Conservation (phyloP, 345 rosid species). For the Carallia brachiata region DNA sequence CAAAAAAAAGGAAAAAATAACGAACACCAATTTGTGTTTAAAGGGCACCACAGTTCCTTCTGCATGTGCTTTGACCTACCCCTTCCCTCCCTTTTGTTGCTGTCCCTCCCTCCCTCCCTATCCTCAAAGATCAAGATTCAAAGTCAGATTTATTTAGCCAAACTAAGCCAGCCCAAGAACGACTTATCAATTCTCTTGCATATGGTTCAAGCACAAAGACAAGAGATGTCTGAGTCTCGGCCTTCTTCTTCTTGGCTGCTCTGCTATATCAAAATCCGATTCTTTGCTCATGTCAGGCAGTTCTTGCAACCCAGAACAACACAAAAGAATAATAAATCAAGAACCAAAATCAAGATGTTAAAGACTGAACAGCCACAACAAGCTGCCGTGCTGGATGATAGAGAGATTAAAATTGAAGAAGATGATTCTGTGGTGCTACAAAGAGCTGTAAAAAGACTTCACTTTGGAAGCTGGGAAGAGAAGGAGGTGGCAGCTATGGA, state of each 20-base stretch:
- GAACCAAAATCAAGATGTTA: neutral
- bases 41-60: conserved; percentile 41
- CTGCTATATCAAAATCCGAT: conserved; percentile 45
- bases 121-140: conserved; percentile 12
- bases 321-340: conserved; percentile 27
- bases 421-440: conserved; percentile 50
- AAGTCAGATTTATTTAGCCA: conserved; percentile 5
- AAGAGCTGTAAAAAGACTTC: conserved; percentile 78
- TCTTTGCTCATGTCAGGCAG: conserved; percentile 56
- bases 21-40: conserved; percentile 5
- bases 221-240: conserved; percentile 30
- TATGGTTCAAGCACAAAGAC: conserved; percentile 37
- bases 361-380: neutral
- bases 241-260: conserved; percentile 40
- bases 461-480: conserved; percentile 77
- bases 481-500: conserved; percentile 65
- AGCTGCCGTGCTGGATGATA: neutral
- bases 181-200: conserved; percentile 15
- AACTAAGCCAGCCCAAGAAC: conserved; percentile 17
- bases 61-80: conserved; percentile 47
- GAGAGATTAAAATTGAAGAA: conserved; percentile 9
- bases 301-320: conserved; percentile 54
- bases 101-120: neutral
- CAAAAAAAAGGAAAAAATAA: too few species aligned
- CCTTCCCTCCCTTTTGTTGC: conserved; percentile 1